A percentile compares a stretch with the other conserved stretches of the same genome.
These are phyloP conservation scores for Flaveria bidentis DNA, from an alignment of 129 eudicot species.

Conservation along the genomic window DNA sequence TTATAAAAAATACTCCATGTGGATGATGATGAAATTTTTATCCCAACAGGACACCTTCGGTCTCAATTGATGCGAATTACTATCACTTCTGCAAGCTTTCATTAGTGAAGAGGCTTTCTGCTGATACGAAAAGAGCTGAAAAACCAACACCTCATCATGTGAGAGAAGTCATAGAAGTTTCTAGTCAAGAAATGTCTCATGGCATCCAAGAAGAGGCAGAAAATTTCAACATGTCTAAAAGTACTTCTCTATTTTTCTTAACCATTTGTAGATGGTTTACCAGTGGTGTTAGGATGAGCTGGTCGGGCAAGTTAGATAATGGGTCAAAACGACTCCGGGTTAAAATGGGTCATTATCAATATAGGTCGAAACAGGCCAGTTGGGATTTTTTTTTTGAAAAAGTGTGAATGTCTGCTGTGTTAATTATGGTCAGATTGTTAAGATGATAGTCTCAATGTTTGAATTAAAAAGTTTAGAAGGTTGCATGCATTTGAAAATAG, in stretches of 20 bases:
- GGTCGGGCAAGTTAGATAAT: background rate
- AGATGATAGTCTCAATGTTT: background rate
- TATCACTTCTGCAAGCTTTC: slow-evolving; percentile 93
- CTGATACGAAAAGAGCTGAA: slow-evolving; percentile 35
- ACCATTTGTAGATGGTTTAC: slow-evolving; percentile 12
- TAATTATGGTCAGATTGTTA: background rate
- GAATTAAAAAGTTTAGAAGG: background rate
- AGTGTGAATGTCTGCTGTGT: background rate
- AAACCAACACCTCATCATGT: background rate
- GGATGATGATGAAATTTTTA: background rate
- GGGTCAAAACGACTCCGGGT: background rate
- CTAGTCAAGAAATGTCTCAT: slow-evolving; percentile 19
- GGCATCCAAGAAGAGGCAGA: slow-evolving; percentile 24
- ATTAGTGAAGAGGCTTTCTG: slow-evolving; percentile 47
- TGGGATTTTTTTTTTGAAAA: background rate
- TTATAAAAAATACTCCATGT: background rate
- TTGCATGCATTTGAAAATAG: background rate
- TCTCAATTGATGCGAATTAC: slow-evolving; percentile 55
- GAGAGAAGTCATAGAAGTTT: slow-evolving; percentile 27
- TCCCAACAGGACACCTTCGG: slow-evolving; percentile 53
- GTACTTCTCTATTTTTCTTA: slow-evolving; percentile 27
- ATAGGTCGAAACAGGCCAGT: background rate
- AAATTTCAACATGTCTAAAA: slow-evolving; percentile 29
- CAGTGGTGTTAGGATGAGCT: background rate
- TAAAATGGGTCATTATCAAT: background rate